These are phyloP conservation scores for Sungouiella thailandica DNA, from an alignment of 805 yeast species.

Conservation along the genomic window DNA sequence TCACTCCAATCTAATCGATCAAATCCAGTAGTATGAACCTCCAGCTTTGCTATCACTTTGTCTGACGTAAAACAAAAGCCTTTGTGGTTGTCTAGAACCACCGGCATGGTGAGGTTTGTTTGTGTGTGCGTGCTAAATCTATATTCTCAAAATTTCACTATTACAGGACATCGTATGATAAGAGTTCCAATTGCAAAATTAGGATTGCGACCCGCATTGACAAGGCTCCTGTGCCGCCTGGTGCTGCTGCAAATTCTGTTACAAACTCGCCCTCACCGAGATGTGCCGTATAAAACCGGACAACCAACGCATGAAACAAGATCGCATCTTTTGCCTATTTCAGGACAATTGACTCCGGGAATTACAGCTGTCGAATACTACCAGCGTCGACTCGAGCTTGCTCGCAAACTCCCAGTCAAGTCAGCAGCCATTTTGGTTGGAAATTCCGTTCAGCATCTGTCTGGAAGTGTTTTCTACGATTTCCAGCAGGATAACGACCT, in stretches of 20 bases:
- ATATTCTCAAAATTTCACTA: too few relatives aligned
- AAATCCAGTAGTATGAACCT: constrained; percentile 7
- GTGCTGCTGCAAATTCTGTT: too few relatives aligned
- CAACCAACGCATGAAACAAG: constrained; percentile 87
- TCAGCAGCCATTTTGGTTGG: constrained; percentile 77
- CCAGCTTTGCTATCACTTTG: not conserved
- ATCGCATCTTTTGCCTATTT: constrained; percentile 59
- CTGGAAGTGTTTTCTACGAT: constrained; percentile 87
- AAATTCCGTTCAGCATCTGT: constrained; percentile 64
- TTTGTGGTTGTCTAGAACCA: constrained; percentile 13
- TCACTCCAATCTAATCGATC: constrained; percentile 11
- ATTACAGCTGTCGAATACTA: constrained; percentile 80
- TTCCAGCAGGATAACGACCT: constrained; percentile 91
- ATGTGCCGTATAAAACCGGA: constrained; percentile 49
- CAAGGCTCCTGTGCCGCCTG: too few relatives aligned
- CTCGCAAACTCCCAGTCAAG: constrained; percentile 51
- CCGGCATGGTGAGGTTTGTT: constrained; percentile 3
- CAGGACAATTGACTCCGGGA: constrained; percentile 86
- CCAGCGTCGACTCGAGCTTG: constrained; percentile 59
- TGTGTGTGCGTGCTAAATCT: too few relatives aligned
- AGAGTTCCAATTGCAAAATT: too few relatives aligned
- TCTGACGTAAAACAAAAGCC: constrained; percentile 15
- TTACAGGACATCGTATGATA: too few relatives aligned
- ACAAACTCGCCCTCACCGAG: constrained; percentile 21
- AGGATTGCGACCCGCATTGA: too few relatives aligned